phyloP scores from a whole-genome alignment of 495 filamentous ascomycete genomes.

The Penicillium argentinense region DNA sequence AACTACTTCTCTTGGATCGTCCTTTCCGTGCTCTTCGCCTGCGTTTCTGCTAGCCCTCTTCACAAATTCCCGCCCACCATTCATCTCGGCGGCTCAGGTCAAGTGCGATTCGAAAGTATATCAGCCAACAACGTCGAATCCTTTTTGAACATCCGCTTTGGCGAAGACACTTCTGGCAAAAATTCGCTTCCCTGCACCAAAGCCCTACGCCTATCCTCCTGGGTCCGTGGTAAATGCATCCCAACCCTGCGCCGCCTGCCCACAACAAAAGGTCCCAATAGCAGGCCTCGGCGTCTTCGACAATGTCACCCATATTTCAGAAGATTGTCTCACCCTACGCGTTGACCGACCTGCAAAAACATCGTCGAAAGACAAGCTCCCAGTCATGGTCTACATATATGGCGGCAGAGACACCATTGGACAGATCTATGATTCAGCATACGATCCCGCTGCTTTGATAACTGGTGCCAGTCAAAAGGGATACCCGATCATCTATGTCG shows the following conservation, averaged over 20 bases:
- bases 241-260: conserved; percentile 13
- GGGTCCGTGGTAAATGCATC: conserved; percentile 15
- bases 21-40: background rate
- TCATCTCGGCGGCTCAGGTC: background rate
- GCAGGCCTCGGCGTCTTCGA: conserved; percentile 11
- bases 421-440: conserved; percentile 15
- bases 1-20: background rate
- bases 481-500: conserved; percentile 12
- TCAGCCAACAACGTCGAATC: conserved; percentile 9
- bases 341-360: conserved; percentile 11
- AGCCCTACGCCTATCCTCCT: conserved; percentile 8
- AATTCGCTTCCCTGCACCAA: conserved; percentile 15
- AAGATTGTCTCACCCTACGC: conserved; percentile 15
- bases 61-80: background rate
- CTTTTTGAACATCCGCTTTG: conserved; percentile 17
- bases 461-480: conserved; percentile 6
- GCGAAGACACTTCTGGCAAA: conserved; percentile 6
- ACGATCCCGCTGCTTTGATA: conserved; percentile 9
- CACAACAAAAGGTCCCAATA: conserved; percentile 13
- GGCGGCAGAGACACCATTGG: conserved; percentile 15
- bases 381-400: conserved; percentile 18
- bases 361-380: conserved; percentile 6
- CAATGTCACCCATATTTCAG: conserved; percentile 13
- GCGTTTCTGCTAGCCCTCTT: background rate
- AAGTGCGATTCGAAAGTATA: conserved; percentile 5